Base-by-base conservation (phyloP, 306 rosid genomes). In the Fragaria ananassa region DNA sequence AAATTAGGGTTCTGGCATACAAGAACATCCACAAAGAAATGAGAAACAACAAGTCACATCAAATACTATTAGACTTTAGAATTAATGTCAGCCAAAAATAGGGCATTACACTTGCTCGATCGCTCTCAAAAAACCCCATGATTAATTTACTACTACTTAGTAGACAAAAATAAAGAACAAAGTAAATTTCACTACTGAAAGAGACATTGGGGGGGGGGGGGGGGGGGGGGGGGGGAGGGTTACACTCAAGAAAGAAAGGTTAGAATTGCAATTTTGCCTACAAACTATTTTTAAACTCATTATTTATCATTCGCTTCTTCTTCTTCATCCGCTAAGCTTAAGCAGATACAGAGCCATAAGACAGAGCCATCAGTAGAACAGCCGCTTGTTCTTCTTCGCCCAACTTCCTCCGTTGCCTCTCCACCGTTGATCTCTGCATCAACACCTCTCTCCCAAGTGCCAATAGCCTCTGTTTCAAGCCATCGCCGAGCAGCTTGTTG, bases 311-410 rank as follows among this genome's bases (percentile, higher is more conserved):
- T 37, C 34, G 3, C 27, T 75, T 66, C 57, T 9, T 66, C 34
- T 29, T 18, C 42, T 44, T 19, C 54, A 6, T 31, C 39, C 13
- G 6, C 75, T 76, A 88, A 10, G 47, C 47, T 44, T 44, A 44
- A 62, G 91, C 96, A 88, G 90, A 96, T 23, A 96, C 98, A 13
- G 94, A 92, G 80, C 97, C 98, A 78, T 89, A 89, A 15, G 99
- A 93, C 0, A 96, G 90, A 21, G 99, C 93, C 99, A 96, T 96
- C 66, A 96, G 81, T 4, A 96, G 15, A 31, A 96, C 91, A 0
- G 99, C 99, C 34, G 97, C 98, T 88, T 93, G 91, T 81, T 96
- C 98, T 67, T 93, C 99, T 60, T 96, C 98, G 0, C 94, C 94
- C 1, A 93, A 50, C 80, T 88, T 93, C 88, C 84, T 93, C 79